These are phyloP conservation scores for Tetrahymena elliotti DNA, from an alignment of 73 alveolate genomes.

Conservation along the genomic window DNA sequence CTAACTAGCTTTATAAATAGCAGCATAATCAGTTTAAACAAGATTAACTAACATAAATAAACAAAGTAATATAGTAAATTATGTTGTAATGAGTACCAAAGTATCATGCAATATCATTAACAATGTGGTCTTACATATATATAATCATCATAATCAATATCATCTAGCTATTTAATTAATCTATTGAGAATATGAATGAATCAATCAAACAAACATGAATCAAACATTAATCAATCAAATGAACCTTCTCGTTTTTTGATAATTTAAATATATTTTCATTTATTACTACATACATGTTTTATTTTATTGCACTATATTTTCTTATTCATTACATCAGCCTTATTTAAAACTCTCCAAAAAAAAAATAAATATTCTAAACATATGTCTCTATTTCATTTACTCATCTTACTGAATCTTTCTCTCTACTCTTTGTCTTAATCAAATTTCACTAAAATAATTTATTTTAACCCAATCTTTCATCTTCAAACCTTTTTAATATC, in stretches of 20 bases:
- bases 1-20: too few relatives aligned
- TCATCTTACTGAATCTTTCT: background rate
- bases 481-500: background rate
- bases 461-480: background rate
- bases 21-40: background rate
- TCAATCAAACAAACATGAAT: background rate
- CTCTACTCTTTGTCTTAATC: background rate
- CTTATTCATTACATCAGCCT: background rate
- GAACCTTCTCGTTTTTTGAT: background rate
- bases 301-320: background rate
- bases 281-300: background rate
- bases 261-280: background rate
- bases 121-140: background rate
- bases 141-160: background rate
- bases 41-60: background rate
- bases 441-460: background rate
- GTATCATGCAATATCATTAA: background rate
- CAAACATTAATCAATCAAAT: background rate
- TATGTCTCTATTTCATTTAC: background rate
- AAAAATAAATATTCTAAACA: too few relatives aligned
- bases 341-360: background rate
- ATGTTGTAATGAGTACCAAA: background rate
- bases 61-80: background rate
- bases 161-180: background rate
- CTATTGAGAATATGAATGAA: background rate